A percentile compares a stretch with the other conserved stretches of the same genome.
These are phyloP conservation scores for Croton laevigatus DNA, from an alignment of 441 rosid genomes.

Conservation along the genomic window DNA sequence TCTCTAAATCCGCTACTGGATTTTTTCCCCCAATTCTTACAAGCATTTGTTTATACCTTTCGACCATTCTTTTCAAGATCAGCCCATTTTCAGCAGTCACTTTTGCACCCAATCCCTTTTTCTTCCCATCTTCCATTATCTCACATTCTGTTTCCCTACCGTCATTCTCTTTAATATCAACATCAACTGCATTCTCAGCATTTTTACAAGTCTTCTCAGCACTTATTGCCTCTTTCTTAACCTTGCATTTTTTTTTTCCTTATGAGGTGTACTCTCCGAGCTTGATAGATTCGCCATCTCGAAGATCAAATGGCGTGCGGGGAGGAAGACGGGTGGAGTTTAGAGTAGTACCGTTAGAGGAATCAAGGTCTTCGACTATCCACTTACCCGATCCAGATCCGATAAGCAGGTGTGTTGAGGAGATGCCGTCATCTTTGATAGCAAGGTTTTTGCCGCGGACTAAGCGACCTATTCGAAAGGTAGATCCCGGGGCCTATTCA, in stretches of 20 bases:
- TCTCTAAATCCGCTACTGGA: slow-evolving; percentile 36
- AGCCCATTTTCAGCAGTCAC: background rate
- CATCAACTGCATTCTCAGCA: too few species aligned
- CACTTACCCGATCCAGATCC: slow-evolving; percentile 49
- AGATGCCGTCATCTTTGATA: slow-evolving; percentile 69
- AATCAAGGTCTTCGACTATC: slow-evolving; percentile 60
- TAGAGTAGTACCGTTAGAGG: slow-evolving; percentile 73
- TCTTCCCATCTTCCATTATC: slow-evolving; percentile 5
- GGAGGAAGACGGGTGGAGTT: slow-evolving; percentile 40
- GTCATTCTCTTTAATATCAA: too few species aligned
- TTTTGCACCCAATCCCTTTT: slow-evolving; percentile 8
- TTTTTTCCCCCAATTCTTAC: slow-evolving; percentile 13
- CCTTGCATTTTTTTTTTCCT: too few species aligned
- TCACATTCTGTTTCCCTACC: background rate
- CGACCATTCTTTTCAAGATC: slow-evolving; percentile 6
- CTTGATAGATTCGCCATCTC: slow-evolving; percentile 49
- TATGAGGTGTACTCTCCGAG: slow-evolving; percentile 53
- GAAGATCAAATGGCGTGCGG: slow-evolving; percentile 35
- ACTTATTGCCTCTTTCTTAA: slow-evolving; percentile 21
- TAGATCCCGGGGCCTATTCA: slow-evolving; percentile 45
- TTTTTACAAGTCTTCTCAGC: background rate
- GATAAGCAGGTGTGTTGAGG: slow-evolving; percentile 64
- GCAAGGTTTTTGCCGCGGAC: slow-evolving; percentile 64
- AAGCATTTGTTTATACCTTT: background rate
- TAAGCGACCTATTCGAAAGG: slow-evolving; percentile 56